Base-by-base conservation (phyloP, 2,329 filamentous ascomycete species). In the Acephala macrosclerotiorum region DNA sequence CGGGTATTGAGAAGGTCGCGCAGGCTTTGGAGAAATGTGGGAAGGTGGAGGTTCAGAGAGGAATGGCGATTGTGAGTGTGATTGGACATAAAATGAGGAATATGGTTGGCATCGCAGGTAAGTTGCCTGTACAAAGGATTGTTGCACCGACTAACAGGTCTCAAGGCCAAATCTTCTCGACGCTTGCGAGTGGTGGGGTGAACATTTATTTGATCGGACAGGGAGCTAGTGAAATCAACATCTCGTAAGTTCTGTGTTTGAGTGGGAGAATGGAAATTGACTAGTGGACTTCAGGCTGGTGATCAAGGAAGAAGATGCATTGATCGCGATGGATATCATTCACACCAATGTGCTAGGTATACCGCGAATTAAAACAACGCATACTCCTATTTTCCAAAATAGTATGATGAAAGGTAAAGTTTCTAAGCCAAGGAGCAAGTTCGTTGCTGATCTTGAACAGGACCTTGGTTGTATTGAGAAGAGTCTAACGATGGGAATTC, bases 161-260 rank as follows among this genome's bases (percentile, higher is more conserved):
- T 59, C 79, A 75, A 65, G 83, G 83, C 33, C 77, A 77, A 57
- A 84, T 85, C 75, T 84, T 85, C 73, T 80, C 78, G 66, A 81
- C 82, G 6, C 73, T 85, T 35, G 83, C 83, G 6, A 78, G 83
- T 66, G 82, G 84, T 61, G 80, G 82, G 59, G 81, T 85, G 67
- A 85, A 85, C 64, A 84, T 85, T 56, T 83, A 85, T 74, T 84
- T 85, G 80, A 85, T 85, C 60, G 82, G 79, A 22, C 83, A 85
- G 73, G 83, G 83, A 22, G 66, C 67, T 18, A 71, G 68, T 59
- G 71, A 72, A 38, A 72, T 72, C 53, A 72, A 71, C 55, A 70
- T 72, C 25, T 69, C 67, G 63, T 69, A 42, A 65, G 67, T 67
- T 42, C 6, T 20, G 12, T 12, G 2, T 11, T 55, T 36, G 16